Percentiles rank a stretch among this genome's conserved stretches.
These are phyloP conservation scores for Papiliotrema terrestris DNA, from an alignment of 1,284 basidiomycete genomes.

Conservation along the genomic window DNA sequence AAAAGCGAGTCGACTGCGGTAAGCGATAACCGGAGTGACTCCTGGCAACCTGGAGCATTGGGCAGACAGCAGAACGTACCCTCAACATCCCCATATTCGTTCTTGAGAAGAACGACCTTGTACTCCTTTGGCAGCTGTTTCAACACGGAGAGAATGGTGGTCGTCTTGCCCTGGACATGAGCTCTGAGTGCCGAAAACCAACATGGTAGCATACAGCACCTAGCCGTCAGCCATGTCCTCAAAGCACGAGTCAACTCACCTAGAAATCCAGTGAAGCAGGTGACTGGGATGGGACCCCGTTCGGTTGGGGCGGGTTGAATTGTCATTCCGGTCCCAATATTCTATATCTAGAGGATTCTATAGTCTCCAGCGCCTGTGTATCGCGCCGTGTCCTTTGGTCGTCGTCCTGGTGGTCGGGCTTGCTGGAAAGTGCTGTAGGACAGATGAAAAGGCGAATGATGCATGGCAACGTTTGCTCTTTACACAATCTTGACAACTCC, in stretches of 20 bases:
- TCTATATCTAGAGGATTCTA: too few species aligned
- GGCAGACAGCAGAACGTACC: conserved; percentile 19
- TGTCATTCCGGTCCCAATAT: too few species aligned
- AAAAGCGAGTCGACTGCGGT: conserved; percentile 76
- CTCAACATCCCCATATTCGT: conserved; percentile 48
- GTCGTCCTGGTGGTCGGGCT: too few species aligned
- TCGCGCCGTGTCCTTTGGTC: background rate
- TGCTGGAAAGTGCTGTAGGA: too few species aligned
- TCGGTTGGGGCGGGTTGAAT: background rate
- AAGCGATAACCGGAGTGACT: background rate
- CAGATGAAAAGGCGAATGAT: too few species aligned
- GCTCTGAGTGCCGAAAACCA: too few species aligned
- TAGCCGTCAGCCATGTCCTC: conserved; percentile 1
- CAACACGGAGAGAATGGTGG: conserved; percentile 74
- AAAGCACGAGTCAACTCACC: conserved; percentile 16
- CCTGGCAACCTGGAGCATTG: background rate
- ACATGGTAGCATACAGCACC: conserved; percentile 38
- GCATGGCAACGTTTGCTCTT: background rate
- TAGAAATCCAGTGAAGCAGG: conserved; percentile 76
- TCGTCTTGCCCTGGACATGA: conserved; percentile 49
- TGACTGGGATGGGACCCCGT: conserved; percentile 61
- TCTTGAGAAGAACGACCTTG: conserved; percentile 73
- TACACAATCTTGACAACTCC: background rate
- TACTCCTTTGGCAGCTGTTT: conserved; percentile 75
- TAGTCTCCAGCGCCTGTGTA: too few species aligned